Conservation (phyloP, 192 early-diverging fungal species). For the Lobosporangium transversale region DNA sequence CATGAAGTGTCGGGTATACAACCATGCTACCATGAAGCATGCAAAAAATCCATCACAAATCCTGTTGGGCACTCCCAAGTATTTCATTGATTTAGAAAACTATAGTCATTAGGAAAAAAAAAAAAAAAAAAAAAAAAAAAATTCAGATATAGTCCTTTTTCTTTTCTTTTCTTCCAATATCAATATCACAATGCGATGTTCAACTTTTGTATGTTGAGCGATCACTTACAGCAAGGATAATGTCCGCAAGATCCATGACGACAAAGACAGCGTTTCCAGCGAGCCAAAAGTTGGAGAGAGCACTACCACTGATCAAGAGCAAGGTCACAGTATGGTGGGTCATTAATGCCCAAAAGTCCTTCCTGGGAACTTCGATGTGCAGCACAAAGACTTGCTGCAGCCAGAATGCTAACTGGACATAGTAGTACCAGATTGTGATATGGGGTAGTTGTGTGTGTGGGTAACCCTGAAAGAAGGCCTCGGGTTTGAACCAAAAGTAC, state of each 20-base stretch:
- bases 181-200: not conserved
- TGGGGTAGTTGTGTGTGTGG: constrained; percentile 59
- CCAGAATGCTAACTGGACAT: constrained; percentile 69
- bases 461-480: constrained; percentile 63
- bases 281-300: constrained; percentile 67
- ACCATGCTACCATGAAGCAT: constrained; percentile 75
- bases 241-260: constrained; percentile 73
- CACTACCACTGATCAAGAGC: constrained; percentile 65
- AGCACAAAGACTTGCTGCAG: constrained; percentile 68
- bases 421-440: constrained; percentile 66
- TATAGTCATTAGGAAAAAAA: constrained; percentile 13
- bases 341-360: constrained; percentile 65
- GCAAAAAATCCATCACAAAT: constrained; percentile 72
- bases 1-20: constrained; percentile 79
- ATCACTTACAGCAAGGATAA: constrained; percentile 64
- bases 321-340: constrained; percentile 71
- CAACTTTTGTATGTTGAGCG: not conserved
- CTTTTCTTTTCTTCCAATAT: not conserved
- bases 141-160: not conserved
- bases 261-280: constrained; percentile 72
- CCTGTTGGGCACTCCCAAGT: constrained; percentile 62
- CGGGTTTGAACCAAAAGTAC: constrained; percentile 53
- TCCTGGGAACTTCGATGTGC: constrained; percentile 66
- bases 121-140: constrained; percentile 7
- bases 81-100: constrained; percentile 83